A percentile compares a stretch with the other conserved stretches of the same genome.
These are phyloP conservation scores for Axilococcus clingmanii DNA, from an alignment of 139 green algal species.

Conservation along the genomic window DNA sequence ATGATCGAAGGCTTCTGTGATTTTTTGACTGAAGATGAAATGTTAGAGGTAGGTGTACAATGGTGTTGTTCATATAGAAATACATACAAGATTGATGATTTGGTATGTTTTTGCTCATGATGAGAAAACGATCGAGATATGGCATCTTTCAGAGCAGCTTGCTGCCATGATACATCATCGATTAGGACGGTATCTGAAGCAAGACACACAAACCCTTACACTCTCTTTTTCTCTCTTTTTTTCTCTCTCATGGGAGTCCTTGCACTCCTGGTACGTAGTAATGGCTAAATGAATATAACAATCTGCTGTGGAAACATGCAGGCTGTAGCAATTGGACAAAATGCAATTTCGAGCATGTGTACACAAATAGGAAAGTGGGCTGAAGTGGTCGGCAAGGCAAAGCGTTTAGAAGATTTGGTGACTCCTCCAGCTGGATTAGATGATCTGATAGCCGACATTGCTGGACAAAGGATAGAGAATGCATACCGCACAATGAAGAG, in stretches of 20 bases:
- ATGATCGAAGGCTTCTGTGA: constrained; percentile 98
- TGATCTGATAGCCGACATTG: constrained; percentile 29
- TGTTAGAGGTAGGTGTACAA: constrained; percentile 56
- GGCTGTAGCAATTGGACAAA: constrained; percentile 41
- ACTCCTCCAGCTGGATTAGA: constrained; percentile 43
- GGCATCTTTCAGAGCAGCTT: constrained; percentile 9
- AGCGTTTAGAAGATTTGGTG: constrained; percentile 39
- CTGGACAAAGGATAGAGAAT: constrained; percentile 7
- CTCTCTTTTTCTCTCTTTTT: not conserved
- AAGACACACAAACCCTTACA: not conserved
- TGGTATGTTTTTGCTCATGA: constrained; percentile 4
- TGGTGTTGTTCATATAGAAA: not conserved
- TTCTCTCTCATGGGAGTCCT: not conserved
- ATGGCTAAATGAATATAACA: not conserved
- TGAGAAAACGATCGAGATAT: constrained; percentile 11
- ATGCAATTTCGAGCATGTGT: constrained; percentile 57
- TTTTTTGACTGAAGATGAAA: constrained; percentile 83
- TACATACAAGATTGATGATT: not conserved
- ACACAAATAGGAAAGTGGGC: constrained; percentile 61
- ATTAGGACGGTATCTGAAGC: constrained; percentile 36
- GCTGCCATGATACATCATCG: constrained; percentile 5
- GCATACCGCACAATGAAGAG: constrained; percentile 17
- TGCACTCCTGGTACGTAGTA: not conserved
- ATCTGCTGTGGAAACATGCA: constrained; percentile 1
- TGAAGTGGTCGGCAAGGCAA: constrained; percentile 54